These are phyloP conservation scores for Sporothrix brasiliensis DNA, from an alignment of 2,329 filamentous ascomycete genomes.

Conservation along the genomic window DNA sequence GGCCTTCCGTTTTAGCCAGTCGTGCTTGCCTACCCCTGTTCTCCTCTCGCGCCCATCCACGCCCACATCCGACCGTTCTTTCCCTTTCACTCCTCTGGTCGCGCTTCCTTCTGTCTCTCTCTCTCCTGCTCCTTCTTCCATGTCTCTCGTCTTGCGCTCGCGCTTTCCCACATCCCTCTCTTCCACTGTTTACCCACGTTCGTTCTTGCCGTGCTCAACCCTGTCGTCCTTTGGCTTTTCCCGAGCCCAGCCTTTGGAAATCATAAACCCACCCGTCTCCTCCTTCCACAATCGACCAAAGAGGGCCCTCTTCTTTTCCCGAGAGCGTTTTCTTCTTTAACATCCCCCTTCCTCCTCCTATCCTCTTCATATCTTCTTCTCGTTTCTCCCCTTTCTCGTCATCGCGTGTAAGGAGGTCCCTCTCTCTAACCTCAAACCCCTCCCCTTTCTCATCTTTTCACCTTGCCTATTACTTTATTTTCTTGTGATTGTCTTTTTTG, in stretches of 20 bases:
- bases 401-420: constrained; percentile 31
- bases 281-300: constrained; percentile 28
- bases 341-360: constrained; percentile 44
- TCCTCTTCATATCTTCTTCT: constrained; percentile 43
- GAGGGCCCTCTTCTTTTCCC: constrained; percentile 22
- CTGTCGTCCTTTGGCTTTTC: constrained; percentile 22
- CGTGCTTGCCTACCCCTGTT: constrained; percentile 33
- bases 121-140: constrained; percentile 28
- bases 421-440: constrained; percentile 23
- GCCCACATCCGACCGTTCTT: constrained; percentile 12
- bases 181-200: constrained; percentile 13
- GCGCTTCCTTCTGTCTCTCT: constrained; percentile 28
- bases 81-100: constrained; percentile 20
- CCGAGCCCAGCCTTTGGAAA: constrained; percentile 30
- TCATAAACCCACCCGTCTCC: constrained; percentile 37
- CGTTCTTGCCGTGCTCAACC: constrained; percentile 27
- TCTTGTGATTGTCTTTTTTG: constrained; percentile 25
- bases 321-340: constrained; percentile 25
- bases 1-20: constrained; percentile 36
- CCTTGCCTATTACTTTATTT: constrained; percentile 24
- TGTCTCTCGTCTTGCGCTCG: constrained; percentile 38
- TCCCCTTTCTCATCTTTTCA: constrained; percentile 30
- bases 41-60: constrained; percentile 30
- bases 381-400: constrained; percentile 23
- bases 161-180: constrained; percentile 15